Percentiles rank a stretch among this genome's conserved stretches.
Conservation (phyloP, 2,329 filamentous ascomycete species). For the Triangularia verruculosa region DNA sequence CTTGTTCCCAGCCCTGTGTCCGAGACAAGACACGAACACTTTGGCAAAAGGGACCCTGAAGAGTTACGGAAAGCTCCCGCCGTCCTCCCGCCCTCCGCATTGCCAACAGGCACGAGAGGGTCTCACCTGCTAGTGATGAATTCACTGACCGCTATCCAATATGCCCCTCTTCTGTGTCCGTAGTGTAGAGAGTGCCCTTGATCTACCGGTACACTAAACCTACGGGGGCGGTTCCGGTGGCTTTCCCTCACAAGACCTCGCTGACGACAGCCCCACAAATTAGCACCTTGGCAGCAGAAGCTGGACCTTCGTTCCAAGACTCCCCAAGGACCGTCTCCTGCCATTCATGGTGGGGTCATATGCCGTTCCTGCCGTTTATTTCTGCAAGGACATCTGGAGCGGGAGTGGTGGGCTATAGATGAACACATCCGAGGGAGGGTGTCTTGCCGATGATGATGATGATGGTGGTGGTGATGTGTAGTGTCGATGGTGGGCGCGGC, state of each 20-base stretch:
- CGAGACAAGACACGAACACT: background rate
- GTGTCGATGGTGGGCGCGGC: background rate
- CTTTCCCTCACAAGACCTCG: constrained; percentile 9
- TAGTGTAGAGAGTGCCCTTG: background rate
- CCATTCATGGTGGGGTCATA: constrained; percentile 1
- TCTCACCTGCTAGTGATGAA: background rate
- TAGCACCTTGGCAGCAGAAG: constrained; percentile 10
- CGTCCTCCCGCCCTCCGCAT: background rate
- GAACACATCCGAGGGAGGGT: background rate
- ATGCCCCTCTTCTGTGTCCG: background rate
- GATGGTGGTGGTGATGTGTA: background rate
- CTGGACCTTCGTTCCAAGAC: constrained; percentile 12
- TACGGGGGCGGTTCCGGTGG: constrained; percentile 2
- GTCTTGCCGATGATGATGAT: background rate
- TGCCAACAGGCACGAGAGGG: background rate
- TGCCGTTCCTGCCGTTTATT: constrained; percentile 1
- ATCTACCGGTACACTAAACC: background rate
- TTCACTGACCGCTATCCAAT: background rate
- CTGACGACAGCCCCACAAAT: constrained; percentile 9
- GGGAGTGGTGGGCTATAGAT: background rate
- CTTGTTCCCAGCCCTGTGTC: background rate
- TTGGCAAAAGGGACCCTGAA: background rate
- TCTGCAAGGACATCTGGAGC: background rate
- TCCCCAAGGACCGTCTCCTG: background rate
- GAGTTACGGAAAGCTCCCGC: background rate